These are phyloP conservation scores for Pleodorina starrii DNA, from an alignment of 139 green algal species.

Conservation along the genomic window DNA sequence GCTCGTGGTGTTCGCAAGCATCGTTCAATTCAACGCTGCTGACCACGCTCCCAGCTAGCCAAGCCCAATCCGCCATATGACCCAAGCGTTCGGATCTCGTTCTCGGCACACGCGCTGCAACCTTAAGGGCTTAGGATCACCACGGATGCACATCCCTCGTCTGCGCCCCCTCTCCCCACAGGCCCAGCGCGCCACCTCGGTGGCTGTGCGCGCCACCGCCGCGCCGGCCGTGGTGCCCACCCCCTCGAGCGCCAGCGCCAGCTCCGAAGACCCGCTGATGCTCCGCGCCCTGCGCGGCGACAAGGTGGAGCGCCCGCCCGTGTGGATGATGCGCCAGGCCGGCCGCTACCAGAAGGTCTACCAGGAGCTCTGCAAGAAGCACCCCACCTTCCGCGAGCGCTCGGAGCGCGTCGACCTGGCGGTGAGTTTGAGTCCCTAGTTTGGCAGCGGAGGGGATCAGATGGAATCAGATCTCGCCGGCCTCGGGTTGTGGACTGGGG, in stretches of 20 bases:
- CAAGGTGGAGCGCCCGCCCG: slow-evolving; percentile 86
- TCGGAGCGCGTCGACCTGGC: slow-evolving; percentile 93
- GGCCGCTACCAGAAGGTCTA: slow-evolving; percentile 97
- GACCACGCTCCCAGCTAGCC: no score
- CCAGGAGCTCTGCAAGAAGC: slow-evolving; percentile 94
- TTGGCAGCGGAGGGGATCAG: no score
- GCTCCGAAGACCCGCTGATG: slow-evolving; percentile 77
- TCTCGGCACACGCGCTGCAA: no score
- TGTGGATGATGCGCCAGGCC: slow-evolving; percentile 99
- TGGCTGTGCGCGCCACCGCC: slow-evolving; percentile 21
- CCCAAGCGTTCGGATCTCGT: no score
- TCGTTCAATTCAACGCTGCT: no score
- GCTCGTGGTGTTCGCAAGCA: no score
- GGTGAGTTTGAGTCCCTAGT: slow-evolving; percentile 62
- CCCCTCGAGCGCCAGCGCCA: not conserved
- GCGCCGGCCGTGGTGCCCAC: not conserved
- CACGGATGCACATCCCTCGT: not conserved
- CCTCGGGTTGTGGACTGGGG: no score
- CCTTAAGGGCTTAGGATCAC: no score
- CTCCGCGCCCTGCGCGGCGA: slow-evolving; percentile 88
- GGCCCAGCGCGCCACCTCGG: not conserved
- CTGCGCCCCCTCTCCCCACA: not conserved
- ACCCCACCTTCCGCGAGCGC: slow-evolving; percentile 93
- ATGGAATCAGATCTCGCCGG: no score
- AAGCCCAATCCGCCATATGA: no score